Conservation (phyloP, 2,329 filamentous ascomycete species). For the Gyromitra esculenta region DNA sequence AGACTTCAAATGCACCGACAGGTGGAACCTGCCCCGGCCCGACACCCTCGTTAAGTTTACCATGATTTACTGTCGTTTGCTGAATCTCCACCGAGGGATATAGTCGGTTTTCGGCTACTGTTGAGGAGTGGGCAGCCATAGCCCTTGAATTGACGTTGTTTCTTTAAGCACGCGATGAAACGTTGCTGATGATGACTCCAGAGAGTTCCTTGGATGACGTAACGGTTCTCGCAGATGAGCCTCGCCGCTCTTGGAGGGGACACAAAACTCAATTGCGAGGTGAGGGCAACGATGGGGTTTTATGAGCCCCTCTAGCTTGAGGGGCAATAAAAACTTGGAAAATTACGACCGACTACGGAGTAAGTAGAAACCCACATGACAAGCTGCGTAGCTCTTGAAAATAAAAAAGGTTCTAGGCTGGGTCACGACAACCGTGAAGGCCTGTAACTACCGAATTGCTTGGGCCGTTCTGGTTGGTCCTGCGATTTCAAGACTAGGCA, state of each 20-base stretch:
- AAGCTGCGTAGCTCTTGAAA: slow-evolving; percentile 19
- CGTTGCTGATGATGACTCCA: neutral
- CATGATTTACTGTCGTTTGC: slow-evolving; percentile 32
- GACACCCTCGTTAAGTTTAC: slow-evolving; percentile 36
- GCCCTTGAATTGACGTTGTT: slow-evolving; percentile 19
- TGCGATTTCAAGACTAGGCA: slow-evolving; percentile 31
- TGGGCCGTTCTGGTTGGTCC: slow-evolving; percentile 29
- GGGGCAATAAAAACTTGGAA: slow-evolving; percentile 25
- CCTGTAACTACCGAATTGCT: slow-evolving; percentile 17
- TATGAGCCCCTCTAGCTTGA: slow-evolving; percentile 22
- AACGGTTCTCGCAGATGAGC: slow-evolving; percentile 21
- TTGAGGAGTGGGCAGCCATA: slow-evolving; percentile 52
- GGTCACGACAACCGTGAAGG: slow-evolving; percentile 16
- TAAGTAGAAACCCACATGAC: slow-evolving; percentile 39
- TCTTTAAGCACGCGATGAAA: slow-evolving; percentile 22
- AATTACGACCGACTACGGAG: slow-evolving; percentile 14
- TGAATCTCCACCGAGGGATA: slow-evolving; percentile 51
- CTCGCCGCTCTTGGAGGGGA: slow-evolving; percentile 9
- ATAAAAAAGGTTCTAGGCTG: slow-evolving; percentile 9
- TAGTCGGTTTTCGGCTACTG: slow-evolving; percentile 53
- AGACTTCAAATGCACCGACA: slow-evolving; percentile 61
- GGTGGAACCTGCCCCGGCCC: slow-evolving; percentile 55
- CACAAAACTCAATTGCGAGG: slow-evolving; percentile 24
- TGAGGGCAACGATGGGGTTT: slow-evolving; percentile 2
- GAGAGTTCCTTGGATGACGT: slow-evolving; percentile 26